phyloP scores from a whole-genome alignment of 192 early-diverging fungal genomes.

The Podila clonocystis region DNA sequence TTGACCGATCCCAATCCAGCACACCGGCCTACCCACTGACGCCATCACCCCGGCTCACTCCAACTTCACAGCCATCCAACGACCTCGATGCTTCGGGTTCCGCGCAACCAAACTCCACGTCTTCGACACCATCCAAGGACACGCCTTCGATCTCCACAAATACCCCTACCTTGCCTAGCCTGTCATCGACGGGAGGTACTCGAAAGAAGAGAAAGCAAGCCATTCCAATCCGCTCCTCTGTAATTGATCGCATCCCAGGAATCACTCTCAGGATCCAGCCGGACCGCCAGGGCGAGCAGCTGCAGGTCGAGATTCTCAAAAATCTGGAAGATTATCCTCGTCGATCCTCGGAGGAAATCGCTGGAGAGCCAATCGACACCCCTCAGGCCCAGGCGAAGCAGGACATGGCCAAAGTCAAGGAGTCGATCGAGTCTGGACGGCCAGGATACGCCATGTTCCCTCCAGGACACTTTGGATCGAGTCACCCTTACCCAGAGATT shows the following conservation, averaged over 20 bases:
- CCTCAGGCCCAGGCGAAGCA: slow-evolving; percentile 17
- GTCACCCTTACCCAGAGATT: neutral
- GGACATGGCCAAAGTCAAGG: slow-evolving; percentile 30
- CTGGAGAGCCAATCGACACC: neutral
- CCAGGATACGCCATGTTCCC: slow-evolving; percentile 23
- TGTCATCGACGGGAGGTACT: neutral
- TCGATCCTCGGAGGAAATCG: neutral
- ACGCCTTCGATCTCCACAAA: neutral
- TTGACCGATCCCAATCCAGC: slow-evolving; percentile 27
- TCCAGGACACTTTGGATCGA: slow-evolving; percentile 3
- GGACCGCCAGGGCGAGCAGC: slow-evolving; percentile 15
- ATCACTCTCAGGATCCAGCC: slow-evolving; percentile 47
- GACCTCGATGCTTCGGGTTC: neutral
- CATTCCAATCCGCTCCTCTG: slow-evolving; percentile 33
- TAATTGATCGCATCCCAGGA: slow-evolving; percentile 43
- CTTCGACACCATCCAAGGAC: neutral
- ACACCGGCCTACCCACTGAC: slow-evolving; percentile 26
- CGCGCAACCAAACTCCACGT: neutral
- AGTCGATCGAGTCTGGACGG: slow-evolving; percentile 38
- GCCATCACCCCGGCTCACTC: slow-evolving; percentile 26
- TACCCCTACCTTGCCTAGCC: neutral
- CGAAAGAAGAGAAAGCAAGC: slow-evolving; percentile 49
- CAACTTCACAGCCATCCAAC: slow-evolving; percentile 9
- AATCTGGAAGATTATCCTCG: slow-evolving; percentile 32
- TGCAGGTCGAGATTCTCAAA: slow-evolving; percentile 46